Percentiles rank a stretch among this genome's conserved stretches.
Evolutionary conservation across 192 early-diverging fungal genomes (phyloP).

Genomic region (Entomortierella lignicola): DNA sequence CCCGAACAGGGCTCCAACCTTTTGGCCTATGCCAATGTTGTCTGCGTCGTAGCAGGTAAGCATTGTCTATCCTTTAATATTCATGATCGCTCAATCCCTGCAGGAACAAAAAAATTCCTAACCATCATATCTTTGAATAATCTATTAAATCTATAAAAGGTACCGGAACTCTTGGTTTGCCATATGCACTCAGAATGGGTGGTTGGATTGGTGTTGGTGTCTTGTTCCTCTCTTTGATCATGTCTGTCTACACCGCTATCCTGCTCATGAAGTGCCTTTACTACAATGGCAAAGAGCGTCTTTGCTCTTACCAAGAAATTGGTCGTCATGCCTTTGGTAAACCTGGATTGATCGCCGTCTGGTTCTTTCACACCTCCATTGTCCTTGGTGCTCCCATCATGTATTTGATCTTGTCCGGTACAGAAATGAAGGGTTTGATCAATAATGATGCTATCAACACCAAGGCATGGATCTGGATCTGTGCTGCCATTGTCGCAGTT

Average conservation of each 20-base stretch:
- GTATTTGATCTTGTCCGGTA: conserved; percentile 81
- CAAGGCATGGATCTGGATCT: conserved; percentile 74
- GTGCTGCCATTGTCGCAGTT: conserved; percentile 68
- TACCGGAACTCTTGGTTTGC: conserved; percentile 85
- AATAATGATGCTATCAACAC: conserved; percentile 43
- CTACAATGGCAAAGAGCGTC: conserved; percentile 67
- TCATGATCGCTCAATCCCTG: too few relatives aligned
- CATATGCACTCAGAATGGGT: conserved; percentile 78
- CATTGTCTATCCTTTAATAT: neutral
- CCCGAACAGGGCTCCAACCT: conserved; percentile 61
- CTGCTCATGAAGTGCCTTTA: conserved; percentile 82
- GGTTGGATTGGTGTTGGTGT: conserved; percentile 84
- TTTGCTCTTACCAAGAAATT: conserved; percentile 73
- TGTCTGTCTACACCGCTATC: conserved; percentile 77
- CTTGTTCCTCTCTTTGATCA: conserved; percentile 74
- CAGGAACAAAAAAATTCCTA: too few relatives aligned
- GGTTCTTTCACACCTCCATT: conserved; percentile 73
- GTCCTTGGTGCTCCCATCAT: conserved; percentile 76
- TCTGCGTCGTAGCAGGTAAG: conserved; percentile 84
- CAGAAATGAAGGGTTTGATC: conserved; percentile 73
- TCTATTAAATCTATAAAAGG: conserved; percentile 53
- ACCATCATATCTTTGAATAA: neutral
- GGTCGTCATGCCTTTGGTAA: conserved; percentile 79
- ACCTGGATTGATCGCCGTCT: conserved; percentile 69
- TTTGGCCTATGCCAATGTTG: conserved; percentile 68